phyloP scores from a whole-genome alignment of 768 basidiomycete species.

The Amanita exitialis region DNA sequence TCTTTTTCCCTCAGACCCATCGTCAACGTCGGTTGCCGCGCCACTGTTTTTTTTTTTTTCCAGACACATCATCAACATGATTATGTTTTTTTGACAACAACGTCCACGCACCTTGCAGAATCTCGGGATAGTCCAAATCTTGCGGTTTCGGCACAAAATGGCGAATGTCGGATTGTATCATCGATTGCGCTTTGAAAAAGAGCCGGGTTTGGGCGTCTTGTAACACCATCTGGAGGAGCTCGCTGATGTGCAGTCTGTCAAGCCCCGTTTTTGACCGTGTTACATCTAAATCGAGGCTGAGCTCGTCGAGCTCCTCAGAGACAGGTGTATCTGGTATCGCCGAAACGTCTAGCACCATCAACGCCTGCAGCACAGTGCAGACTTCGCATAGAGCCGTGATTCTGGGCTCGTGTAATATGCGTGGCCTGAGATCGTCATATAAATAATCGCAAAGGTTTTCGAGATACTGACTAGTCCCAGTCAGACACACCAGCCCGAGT shows the following conservation, averaged over 20 bases:
- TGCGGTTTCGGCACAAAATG: conserved; percentile 69
- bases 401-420: conserved; percentile 87
- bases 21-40: conserved; percentile 31
- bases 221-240: conserved; percentile 78
- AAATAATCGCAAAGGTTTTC: conserved; percentile 90
- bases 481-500: not conserved
- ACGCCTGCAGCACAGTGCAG: conserved; percentile 90
- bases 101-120: conserved; percentile 44
- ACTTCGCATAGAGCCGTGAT: conserved; percentile 87
- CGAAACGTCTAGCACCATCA: conserved; percentile 86
- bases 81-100: not conserved
- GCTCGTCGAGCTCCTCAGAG: conserved; percentile 24
- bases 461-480: conserved; percentile 61
- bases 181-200: conserved; percentile 92
- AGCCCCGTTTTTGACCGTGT: conserved; percentile 26
- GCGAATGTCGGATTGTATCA: conserved; percentile 82
- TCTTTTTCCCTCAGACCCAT: conserved; percentile 56
- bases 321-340: conserved; percentile 17
- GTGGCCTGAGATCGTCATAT: conserved; percentile 91
- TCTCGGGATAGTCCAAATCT: conserved; percentile 83
- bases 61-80: not conserved
- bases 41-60: conserved; percentile 20
- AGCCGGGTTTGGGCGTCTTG: conserved; percentile 95
- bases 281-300: conserved; percentile 28
- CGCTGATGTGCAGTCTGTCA: conserved; percentile 64